These are phyloP conservation scores for Phellinidium pouzarii DNA, from an alignment of 1,284 basidiomycete genomes.

Conservation along the genomic window DNA sequence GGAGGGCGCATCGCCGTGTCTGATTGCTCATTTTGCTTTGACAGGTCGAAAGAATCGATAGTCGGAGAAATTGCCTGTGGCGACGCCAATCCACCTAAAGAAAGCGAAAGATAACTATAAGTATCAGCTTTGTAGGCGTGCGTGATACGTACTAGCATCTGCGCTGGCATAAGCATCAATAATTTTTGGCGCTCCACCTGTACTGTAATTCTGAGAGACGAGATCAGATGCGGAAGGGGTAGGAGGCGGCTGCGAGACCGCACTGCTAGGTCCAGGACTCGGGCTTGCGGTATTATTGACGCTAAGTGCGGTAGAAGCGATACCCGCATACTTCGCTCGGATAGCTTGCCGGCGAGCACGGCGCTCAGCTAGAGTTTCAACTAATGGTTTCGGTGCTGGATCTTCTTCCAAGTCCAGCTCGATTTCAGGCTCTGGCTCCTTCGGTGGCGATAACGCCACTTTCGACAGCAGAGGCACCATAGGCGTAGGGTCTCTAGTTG, in stretches of 20 bases:
- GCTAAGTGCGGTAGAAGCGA: slow-evolving; percentile 32
- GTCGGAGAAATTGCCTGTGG: slow-evolving; percentile 45
- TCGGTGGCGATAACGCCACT: slow-evolving; percentile 23
- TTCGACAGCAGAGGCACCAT: no score
- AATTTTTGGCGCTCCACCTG: slow-evolving; percentile 30
- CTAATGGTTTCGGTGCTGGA: slow-evolving; percentile 54
- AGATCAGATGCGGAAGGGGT: slow-evolving; percentile 54
- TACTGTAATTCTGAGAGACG: slow-evolving; percentile 47
- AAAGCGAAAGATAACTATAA: slow-evolving; percentile 5
- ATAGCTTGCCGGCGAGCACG: slow-evolving; percentile 79
- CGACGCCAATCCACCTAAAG: slow-evolving; percentile 42
- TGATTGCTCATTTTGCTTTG: slow-evolving; percentile 48
- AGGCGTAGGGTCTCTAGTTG: slow-evolving; percentile 22
- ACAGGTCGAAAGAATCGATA: slow-evolving; percentile 50
- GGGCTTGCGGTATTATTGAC: slow-evolving; percentile 38
- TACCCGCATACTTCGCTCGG: slow-evolving; percentile 69
- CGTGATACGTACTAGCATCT: slow-evolving; percentile 21
- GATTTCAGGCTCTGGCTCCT: slow-evolving; percentile 28
- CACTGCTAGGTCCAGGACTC: slow-evolving; percentile 61
- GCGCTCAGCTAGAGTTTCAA: slow-evolving; percentile 72
- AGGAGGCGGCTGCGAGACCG: slow-evolving; percentile 60
- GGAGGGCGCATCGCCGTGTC: slow-evolving; percentile 34
- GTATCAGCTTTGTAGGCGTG: background rate
- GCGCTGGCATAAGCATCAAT: slow-evolving; percentile 27
- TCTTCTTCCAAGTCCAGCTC: slow-evolving; percentile 57